These are phyloP conservation scores for Stagonosporopsis chrysanthemi DNA, from an alignment of 2,329 filamentous ascomycete species.

Conservation along the genomic window DNA sequence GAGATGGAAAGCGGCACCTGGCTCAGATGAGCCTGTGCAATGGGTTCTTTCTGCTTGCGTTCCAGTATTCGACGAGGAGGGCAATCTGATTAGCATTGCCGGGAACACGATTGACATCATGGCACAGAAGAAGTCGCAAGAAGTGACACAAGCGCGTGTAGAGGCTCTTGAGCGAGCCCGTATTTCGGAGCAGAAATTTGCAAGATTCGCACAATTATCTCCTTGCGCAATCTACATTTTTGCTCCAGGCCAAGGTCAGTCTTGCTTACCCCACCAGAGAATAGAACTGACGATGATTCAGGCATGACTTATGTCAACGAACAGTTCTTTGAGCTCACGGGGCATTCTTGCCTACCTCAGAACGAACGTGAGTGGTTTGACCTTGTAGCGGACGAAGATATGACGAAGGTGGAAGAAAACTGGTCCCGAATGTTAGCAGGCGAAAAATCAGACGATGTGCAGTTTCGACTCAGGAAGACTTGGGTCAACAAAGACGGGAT, in stretches of 20 bases:
- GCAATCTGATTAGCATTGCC: slow-evolving; percentile 38
- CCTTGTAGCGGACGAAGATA: slow-evolving; percentile 34
- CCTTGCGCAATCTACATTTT: slow-evolving; percentile 40
- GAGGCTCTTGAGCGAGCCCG: slow-evolving; percentile 38
- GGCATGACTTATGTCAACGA: slow-evolving; percentile 42
- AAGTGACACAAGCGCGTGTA: slow-evolving; percentile 28
- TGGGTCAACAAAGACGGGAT: slow-evolving; percentile 39
- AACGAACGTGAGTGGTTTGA: slow-evolving; percentile 29
- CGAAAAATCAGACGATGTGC: slow-evolving; percentile 25
- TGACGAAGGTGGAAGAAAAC: slow-evolving; percentile 22
- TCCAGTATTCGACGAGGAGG: slow-evolving; percentile 38
- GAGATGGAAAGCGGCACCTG: slow-evolving; percentile 40
- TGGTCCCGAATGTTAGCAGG: slow-evolving; percentile 29
- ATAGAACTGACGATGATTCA: background rate
- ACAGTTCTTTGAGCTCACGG: slow-evolving; percentile 39
- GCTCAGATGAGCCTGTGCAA: slow-evolving; percentile 24
- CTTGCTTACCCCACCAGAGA: background rate
- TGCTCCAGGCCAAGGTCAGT: slow-evolving; percentile 29
- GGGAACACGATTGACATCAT: slow-evolving; percentile 45
- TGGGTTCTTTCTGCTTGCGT: slow-evolving; percentile 44
- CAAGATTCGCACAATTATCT: slow-evolving; percentile 35
- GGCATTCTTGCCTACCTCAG: slow-evolving; percentile 21
- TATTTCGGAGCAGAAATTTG: slow-evolving; percentile 37
- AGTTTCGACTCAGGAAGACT: slow-evolving; percentile 38
- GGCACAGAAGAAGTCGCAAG: slow-evolving; percentile 41